Evolutionary conservation across 2,329 filamentous ascomycete species (phyloP).

Genomic region (Aspergillus flavus): DNA sequence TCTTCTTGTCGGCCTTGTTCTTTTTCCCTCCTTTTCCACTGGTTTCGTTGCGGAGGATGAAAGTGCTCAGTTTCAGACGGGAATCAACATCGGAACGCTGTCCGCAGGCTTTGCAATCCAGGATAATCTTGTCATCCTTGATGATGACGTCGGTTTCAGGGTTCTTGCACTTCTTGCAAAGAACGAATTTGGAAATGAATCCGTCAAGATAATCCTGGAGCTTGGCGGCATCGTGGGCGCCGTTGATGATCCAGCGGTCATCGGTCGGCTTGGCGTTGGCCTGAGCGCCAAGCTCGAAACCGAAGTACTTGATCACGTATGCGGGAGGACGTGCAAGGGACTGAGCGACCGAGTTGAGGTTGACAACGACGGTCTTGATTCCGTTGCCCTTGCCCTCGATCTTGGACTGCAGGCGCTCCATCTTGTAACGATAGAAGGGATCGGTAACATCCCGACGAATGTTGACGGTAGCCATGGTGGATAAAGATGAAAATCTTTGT

Average conservation of each 20-base stretch:
- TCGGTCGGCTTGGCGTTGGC: constrained; percentile 97
- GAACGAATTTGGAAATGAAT: constrained; percentile 98
- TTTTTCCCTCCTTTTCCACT: constrained; percentile 91
- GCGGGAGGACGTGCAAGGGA: constrained; percentile 89
- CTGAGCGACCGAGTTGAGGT: constrained; percentile 88
- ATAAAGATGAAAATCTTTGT: constrained; percentile 33
- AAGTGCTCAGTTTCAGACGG: constrained; percentile 92
- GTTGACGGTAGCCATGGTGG: constrained; percentile 95
- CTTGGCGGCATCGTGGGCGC: constrained; percentile 90
- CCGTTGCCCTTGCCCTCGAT: constrained; percentile 99
- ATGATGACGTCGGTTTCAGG: constrained; percentile 95
- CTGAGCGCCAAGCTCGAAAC: constrained; percentile 97
- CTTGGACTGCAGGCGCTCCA: constrained; percentile 98
- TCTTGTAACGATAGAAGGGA: constrained; percentile 99
- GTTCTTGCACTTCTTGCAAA: constrained; percentile 99
- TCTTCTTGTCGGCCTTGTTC: constrained; percentile 93
- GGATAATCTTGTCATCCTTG: constrained; percentile 87
- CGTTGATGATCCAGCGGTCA: constrained; percentile 99
- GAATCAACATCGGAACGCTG: constrained; percentile 89
- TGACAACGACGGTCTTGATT: constrained; percentile 98
- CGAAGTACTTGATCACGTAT: constrained; percentile 99
- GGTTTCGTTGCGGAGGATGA: constrained; percentile 89
- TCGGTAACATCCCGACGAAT: constrained; percentile 97
- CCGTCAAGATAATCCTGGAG: constrained; percentile 97
- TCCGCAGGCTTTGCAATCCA: constrained; percentile 99